Percentiles rank a stretch among this genome's conserved stretches.
phyloP scores from a whole-genome alignment of 2,329 filamentous ascomycete species.

The Diaporthe caulivora region DNA sequence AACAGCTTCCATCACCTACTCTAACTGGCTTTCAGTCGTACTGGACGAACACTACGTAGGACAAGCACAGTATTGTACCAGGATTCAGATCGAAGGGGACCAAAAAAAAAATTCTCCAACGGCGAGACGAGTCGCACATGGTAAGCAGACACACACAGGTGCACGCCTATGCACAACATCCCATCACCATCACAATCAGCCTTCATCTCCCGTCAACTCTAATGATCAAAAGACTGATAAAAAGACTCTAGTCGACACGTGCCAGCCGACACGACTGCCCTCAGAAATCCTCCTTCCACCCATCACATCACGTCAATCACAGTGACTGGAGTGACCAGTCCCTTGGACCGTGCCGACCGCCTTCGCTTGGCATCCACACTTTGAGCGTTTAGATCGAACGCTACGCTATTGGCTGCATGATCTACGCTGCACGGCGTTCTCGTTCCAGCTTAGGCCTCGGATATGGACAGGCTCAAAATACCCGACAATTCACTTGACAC shows the following conservation, averaged over 20 bases:
- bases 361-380: constrained; percentile 34
- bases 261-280: neutral
- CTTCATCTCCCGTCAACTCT: constrained; percentile 7
- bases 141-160: no score
- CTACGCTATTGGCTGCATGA: constrained; percentile 37
- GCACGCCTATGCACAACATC: constrained; percentile 2
- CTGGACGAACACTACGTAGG: neutral
- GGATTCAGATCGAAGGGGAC: neutral
- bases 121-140: neutral
- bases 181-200: neutral
- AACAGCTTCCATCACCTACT: constrained; percentile 1
- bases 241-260: neutral
- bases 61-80: neutral
- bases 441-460: constrained; percentile 35
- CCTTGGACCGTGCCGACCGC: constrained; percentile 31
- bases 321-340: constrained; percentile 28
- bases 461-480: constrained; percentile 23
- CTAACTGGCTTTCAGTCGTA: neutral
- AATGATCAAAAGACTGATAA: neutral
- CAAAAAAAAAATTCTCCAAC: constrained; percentile 3
- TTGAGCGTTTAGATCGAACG: constrained; percentile 33
- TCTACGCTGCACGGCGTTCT: constrained; percentile 34
- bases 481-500: neutral
- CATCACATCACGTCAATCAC: constrained; percentile 29
- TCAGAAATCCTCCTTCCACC: neutral